Evolutionary conservation across 176 grass and related monocot genomes (phyloP).

Genomic region (Oryza officinalis): DNA sequence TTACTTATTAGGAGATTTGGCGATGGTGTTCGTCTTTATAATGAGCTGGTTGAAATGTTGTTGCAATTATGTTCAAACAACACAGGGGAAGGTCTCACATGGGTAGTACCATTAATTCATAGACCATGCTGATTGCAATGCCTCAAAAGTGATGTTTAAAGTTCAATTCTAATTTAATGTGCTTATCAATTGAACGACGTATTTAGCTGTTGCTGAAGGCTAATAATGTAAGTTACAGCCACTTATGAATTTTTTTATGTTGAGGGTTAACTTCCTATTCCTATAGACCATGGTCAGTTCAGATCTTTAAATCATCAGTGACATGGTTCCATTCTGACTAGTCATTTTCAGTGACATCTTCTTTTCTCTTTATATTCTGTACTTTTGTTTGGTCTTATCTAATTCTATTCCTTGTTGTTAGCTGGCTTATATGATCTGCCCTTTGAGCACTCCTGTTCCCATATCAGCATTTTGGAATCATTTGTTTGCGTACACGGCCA

Average conservation of each 20-base stretch:
- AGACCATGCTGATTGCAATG: background rate
- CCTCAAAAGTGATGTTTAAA: background rate
- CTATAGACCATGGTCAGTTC: slow-evolving; percentile 13
- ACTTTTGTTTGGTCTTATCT: slow-evolving; percentile 55
- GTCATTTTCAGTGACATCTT: slow-evolving; percentile 41
- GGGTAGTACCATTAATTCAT: slow-evolving; percentile 23
- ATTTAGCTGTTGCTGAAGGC: background rate
- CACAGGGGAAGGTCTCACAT: slow-evolving; percentile 30
- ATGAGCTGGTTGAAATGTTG: slow-evolving; percentile 30
- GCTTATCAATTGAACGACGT: background rate
- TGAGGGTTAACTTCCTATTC: slow-evolving; percentile 7
- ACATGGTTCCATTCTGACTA: slow-evolving; percentile 38
- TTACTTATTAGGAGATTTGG: slow-evolving; percentile 37
- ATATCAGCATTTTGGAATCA: slow-evolving; percentile 35
- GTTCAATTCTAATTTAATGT: slow-evolving; percentile 11
- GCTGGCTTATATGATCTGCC: slow-evolving; percentile 36
- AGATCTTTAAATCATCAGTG: slow-evolving; percentile 14
- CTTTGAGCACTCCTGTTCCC: slow-evolving; percentile 22
- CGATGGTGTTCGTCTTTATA: slow-evolving; percentile 10
- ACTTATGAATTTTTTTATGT: background rate
- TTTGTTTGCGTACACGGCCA: slow-evolving; percentile 27
- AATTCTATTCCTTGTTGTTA: slow-evolving; percentile 27
- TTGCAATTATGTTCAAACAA: slow-evolving; percentile 28
- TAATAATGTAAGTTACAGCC: background rate
- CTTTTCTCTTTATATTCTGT: slow-evolving; percentile 28